phyloP scores from a whole-genome alignment of 441 rosid genomes.

The Gossypium schwendimanii region DNA sequence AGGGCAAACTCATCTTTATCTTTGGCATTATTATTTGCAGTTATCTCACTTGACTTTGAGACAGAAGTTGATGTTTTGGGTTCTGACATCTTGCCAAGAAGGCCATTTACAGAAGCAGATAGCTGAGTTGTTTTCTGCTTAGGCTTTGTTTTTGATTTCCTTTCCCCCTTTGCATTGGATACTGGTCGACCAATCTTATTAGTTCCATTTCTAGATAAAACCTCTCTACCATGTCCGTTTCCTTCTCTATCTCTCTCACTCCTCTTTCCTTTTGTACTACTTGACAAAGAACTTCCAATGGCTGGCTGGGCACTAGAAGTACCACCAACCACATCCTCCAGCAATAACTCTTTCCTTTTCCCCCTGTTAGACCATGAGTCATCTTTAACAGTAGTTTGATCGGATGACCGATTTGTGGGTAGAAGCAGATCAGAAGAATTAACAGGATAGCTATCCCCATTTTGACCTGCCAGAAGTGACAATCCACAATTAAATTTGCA shows the following conservation, averaged over 20 bases:
- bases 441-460: constrained; percentile 37
- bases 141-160: constrained; percentile 81
- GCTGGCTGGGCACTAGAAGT: constrained; percentile 33
- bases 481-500: constrained; percentile 9
- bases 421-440: constrained; percentile 44
- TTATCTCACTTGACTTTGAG: constrained; percentile 39
- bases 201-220: constrained; percentile 60
- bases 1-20: constrained; percentile 48
- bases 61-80: constrained; percentile 40
- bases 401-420: constrained; percentile 37
- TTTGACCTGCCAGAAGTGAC: constrained; percentile 36
- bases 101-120: constrained; percentile 71
- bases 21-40: constrained; percentile 43
- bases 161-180: constrained; percentile 76
- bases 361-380: constrained; percentile 72
- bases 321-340: constrained; percentile 75
- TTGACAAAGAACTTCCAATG: constrained; percentile 54
- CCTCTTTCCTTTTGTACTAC: constrained; percentile 86
- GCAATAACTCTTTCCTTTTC: constrained; percentile 78
- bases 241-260: constrained; percentile 99
- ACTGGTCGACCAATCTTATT: constrained; percentile 76
- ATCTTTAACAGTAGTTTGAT: constrained; percentile 46
- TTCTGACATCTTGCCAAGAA: constrained; percentile 55
- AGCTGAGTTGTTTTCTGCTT: constrained; percentile 79
- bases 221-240: constrained; percentile 65